phyloP scores from a whole-genome alignment of 1,284 basidiomycete species.

The Psilocybe mexicana region DNA sequence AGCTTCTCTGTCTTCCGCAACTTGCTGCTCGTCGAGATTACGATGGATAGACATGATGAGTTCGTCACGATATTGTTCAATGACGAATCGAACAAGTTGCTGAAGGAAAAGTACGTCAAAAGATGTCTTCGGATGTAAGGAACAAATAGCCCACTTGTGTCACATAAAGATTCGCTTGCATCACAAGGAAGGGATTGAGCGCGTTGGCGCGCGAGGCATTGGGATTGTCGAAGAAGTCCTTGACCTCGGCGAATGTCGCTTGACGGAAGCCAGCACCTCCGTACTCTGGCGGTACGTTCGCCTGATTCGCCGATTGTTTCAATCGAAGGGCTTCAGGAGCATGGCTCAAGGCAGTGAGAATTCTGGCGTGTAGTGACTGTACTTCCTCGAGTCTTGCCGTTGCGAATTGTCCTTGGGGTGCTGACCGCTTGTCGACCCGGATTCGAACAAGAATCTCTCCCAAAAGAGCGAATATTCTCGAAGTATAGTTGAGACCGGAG shows the following conservation, averaged over 20 bases:
- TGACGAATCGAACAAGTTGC: conserved; percentile 90
- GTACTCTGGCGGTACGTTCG: conserved; percentile 57
- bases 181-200: conserved; percentile 83
- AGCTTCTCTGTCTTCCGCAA: conserved; percentile 70
- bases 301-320: conserved; percentile 52
- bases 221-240: conserved; percentile 87
- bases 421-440: conserved; percentile 80
- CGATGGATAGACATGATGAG: conserved; percentile 69
- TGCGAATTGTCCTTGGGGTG: conserved; percentile 79
- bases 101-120: conserved; percentile 30
- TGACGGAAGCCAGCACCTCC: conserved; percentile 72
- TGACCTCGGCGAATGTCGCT: conserved; percentile 82
- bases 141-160: conserved; percentile 61
- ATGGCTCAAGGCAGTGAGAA: conserved; percentile 67
- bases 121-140: not conserved
- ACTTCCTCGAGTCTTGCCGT: conserved; percentile 80
- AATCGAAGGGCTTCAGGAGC: conserved; percentile 71
- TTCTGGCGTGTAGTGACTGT: conserved; percentile 71
- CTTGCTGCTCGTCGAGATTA: conserved; percentile 59
- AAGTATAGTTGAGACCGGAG: conserved; percentile 83
- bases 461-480: conserved; percentile 79
- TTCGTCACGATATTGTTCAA: conserved; percentile 86
- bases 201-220: conserved; percentile 81
- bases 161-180: conserved; percentile 87
- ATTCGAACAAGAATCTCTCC: conserved; percentile 84